Evolutionary conservation across 495 filamentous ascomycete species (phyloP).

Genomic region (Aspergillus mulundensis): DNA sequence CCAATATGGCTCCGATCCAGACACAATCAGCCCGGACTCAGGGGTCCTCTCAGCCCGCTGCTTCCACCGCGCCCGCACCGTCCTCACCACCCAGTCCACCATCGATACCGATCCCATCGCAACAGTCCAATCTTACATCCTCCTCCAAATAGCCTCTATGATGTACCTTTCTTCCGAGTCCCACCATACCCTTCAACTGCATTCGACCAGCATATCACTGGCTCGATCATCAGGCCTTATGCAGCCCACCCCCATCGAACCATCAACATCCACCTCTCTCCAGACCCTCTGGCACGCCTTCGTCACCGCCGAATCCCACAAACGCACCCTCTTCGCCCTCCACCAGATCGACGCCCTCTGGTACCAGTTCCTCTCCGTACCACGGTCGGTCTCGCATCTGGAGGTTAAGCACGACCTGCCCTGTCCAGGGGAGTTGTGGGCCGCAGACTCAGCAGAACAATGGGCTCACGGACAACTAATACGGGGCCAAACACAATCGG

Average conservation of each 20-base stretch:
- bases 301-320: conserved; percentile 30
- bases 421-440: conserved; percentile 29
- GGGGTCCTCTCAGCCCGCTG: conserved; percentile 27
- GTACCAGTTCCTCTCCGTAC: conserved; percentile 37
- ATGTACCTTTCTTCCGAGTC: conserved; percentile 35
- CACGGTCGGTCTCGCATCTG: conserved; percentile 32
- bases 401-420: conserved; percentile 38
- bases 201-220: conserved; percentile 32
- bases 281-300: conserved; percentile 32
- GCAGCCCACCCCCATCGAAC: conserved; percentile 19
- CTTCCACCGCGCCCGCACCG: conserved; percentile 28
- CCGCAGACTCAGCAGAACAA: conserved; percentile 24
- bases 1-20: conserved; percentile 36
- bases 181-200: conserved; percentile 28
- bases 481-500: conserved; percentile 6
- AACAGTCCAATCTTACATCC: conserved; percentile 28
- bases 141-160: conserved; percentile 35
- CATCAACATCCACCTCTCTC: conserved; percentile 18
- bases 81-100: conserved; percentile 9
- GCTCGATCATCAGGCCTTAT: conserved; percentile 25
- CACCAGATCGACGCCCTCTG: conserved; percentile 37
- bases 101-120: conserved; percentile 14
- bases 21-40: conserved; percentile 23
- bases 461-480: conserved; percentile 34
- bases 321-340: conserved; percentile 33